phyloP scores from a whole-genome alignment of 1,284 basidiomycete genomes.

The Sanghuangporus sanghuang region DNA sequence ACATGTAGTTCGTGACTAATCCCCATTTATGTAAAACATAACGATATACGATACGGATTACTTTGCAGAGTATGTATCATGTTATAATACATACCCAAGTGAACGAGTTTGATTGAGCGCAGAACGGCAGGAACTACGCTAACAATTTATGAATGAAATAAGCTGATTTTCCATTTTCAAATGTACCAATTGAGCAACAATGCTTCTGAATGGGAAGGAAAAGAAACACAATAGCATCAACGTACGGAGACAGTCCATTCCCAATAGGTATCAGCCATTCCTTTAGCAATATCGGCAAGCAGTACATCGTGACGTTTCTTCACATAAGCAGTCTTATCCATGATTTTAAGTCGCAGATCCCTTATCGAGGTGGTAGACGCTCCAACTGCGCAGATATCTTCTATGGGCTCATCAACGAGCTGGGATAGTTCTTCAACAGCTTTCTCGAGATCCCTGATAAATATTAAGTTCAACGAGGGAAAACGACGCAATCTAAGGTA shows the following conservation, averaged over 20 bases:
- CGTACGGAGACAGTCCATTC: conserved; percentile 15
- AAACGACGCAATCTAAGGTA: background rate
- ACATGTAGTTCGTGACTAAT: background rate
- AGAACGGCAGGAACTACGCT: no score
- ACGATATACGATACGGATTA: no score
- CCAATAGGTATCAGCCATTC: conserved; percentile 44
- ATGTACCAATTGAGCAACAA: no score
- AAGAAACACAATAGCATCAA: no score
- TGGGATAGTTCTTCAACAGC: conserved; percentile 62
- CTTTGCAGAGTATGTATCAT: no score
- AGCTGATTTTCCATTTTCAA: no score
- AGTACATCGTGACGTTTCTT: conserved; percentile 49
- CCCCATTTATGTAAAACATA: no score
- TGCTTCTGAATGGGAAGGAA: no score
- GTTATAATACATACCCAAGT: no score
- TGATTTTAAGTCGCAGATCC: conserved; percentile 50
- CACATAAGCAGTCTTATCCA: conserved; percentile 44
- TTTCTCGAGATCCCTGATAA: conserved; percentile 50
- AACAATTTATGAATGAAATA: no score
- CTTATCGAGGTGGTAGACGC: conserved; percentile 33
- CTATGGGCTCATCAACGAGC: conserved; percentile 55
- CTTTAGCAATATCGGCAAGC: conserved; percentile 47
- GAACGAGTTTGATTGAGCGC: no score
- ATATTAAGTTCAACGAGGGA: no score
- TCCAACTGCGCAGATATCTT: conserved; percentile 25